Evolutionary conservation across 352 stramenopile species (phyloP), one percentile per base, ranked within the genome.

Genomic region (Phytopythium cucurbitacearum): DNA sequence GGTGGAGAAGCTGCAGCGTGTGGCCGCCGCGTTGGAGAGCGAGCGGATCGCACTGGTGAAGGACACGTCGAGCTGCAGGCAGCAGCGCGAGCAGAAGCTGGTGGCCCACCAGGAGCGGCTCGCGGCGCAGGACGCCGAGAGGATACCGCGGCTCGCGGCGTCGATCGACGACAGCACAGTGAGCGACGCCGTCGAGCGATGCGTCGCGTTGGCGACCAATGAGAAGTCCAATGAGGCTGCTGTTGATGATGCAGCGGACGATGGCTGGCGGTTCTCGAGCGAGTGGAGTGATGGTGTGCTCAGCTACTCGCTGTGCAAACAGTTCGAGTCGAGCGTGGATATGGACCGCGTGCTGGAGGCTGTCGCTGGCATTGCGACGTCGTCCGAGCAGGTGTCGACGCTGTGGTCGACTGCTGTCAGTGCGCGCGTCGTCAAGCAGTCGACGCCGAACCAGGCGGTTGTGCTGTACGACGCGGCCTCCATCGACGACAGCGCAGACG

Each of bases 1-100:
- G 40, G 62, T 85, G 37, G 62, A 84, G 63, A 70, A 76, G 15
- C 61, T 84, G 15, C 65, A 79, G 58, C 76, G 76, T n/a, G 56
- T 87, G 41, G 58, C 74, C 7, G 58, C 65, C 28, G 67, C 67
- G 5, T 62, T 87, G 5, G 59, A 71, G 8, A 67, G 56, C 37
- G 62, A 80, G 48, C 84, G 85, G 58, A 61, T 64, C 40, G 52
- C 62, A 38, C 64, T 85, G 49, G 64, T 67, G 35, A 62, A 45
- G 5, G 60, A 74, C 43, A 67, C 62, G 7, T 69, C 47, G 12
- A 77, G 68, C 51, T 67, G 48, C 39, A 33, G 28, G 12, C 61
- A 73, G 40, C 57, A 58, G 38, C 44, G 61, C 16, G 53, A 59
- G 37, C 16, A 48, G 39, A 54, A 64, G 12, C 41, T 73, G 49